A percentile compares a stretch with the other conserved stretches of the same genome.
phyloP scores from a whole-genome alignment of 2,329 filamentous ascomycete genomes.

The Fusarium robinianum region DNA sequence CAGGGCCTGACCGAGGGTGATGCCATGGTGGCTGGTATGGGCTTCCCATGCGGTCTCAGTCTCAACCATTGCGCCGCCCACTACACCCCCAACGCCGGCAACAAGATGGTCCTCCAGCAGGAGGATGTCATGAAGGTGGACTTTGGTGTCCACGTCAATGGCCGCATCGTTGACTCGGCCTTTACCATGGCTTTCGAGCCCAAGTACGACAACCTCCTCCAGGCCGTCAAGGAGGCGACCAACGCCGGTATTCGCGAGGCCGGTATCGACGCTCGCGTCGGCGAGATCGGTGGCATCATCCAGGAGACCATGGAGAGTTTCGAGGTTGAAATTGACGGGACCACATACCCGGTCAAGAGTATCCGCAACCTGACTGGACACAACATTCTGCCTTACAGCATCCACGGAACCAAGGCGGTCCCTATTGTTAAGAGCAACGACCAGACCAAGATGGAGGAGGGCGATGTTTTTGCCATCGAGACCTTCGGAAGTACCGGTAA shows the following conservation, averaged over 20 bases:
- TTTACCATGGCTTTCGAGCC: constrained; percentile 79
- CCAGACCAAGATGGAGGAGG: constrained; percentile 96
- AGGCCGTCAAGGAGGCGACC: constrained; percentile 74
- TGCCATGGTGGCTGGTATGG: constrained; percentile 77
- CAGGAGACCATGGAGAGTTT: constrained; percentile 95
- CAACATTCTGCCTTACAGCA: constrained; percentile 85
- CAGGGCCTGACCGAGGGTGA: constrained; percentile 78
- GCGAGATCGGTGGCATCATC: constrained; percentile 81
- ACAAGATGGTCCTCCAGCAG: constrained; percentile 73
- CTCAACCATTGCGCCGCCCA: constrained; percentile 86
- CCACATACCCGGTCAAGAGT: constrained; percentile 77
- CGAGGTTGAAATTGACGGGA: constrained; percentile 81
- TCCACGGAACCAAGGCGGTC: constrained; percentile 91
- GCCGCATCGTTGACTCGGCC: constrained; percentile 79
- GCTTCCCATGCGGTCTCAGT: constrained; percentile 83
- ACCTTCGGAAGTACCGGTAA: constrained; percentile 94
- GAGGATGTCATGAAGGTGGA: constrained; percentile 84
- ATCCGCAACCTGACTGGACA: constrained; percentile 90
- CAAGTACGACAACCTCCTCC: constrained; percentile 74
- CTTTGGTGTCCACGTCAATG: constrained; percentile 80
- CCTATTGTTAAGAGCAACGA: constrained; percentile 90
- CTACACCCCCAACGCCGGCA: constrained; percentile 85
- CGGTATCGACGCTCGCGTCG: constrained; percentile 87
- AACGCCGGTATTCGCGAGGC: constrained; percentile 84
- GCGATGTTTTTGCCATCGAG: constrained; percentile 93